Conservation (phyloP, 2,329 filamentous ascomycete genomes). For the Clarireedia hainanense region DNA sequence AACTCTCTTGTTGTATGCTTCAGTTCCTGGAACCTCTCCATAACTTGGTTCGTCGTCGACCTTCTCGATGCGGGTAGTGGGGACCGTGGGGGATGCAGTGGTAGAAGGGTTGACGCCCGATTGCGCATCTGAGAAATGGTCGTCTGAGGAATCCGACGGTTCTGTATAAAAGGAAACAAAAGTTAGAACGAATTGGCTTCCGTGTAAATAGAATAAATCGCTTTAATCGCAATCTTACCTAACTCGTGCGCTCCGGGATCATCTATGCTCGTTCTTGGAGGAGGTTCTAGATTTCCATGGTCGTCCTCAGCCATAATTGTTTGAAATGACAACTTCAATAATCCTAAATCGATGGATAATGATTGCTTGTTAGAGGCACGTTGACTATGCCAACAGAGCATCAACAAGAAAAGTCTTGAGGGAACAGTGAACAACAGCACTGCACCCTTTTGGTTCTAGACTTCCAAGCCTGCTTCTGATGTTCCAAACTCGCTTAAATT, state of each 20-base stretch:
- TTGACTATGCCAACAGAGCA: background rate
- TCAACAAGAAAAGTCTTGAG: background rate
- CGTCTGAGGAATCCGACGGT: conserved; percentile 51
- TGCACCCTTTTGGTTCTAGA: conserved; percentile 4
- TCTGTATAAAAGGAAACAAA: background rate
- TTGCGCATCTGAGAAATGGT: conserved; percentile 62
- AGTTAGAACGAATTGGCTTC: background rate
- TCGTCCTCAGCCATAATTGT: conserved; percentile 25
- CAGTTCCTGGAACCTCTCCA: conserved; percentile 54
- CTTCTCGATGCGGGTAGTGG: conserved; percentile 51
- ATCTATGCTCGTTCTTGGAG: conserved; percentile 35
- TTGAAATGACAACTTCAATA: background rate
- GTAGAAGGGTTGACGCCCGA: conserved; percentile 38
- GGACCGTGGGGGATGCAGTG: conserved; percentile 40
- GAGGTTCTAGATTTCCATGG: conserved; percentile 34
- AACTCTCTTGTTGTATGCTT: conserved; percentile 47
- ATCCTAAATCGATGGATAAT: background rate
- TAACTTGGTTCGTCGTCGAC: conserved; percentile 50
- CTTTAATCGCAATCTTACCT: conserved; percentile 33
- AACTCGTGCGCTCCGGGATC: conserved; percentile 55
- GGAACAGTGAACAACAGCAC: background rate
- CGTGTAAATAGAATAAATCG: background rate
- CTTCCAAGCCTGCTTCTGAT: background rate
- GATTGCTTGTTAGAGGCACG: background rate
- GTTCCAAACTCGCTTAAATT: conserved; percentile 8